Evolutionary conservation across 2,329 filamentous ascomycete species (phyloP).

Genomic region (Emergomyces pasteurianus): DNA sequence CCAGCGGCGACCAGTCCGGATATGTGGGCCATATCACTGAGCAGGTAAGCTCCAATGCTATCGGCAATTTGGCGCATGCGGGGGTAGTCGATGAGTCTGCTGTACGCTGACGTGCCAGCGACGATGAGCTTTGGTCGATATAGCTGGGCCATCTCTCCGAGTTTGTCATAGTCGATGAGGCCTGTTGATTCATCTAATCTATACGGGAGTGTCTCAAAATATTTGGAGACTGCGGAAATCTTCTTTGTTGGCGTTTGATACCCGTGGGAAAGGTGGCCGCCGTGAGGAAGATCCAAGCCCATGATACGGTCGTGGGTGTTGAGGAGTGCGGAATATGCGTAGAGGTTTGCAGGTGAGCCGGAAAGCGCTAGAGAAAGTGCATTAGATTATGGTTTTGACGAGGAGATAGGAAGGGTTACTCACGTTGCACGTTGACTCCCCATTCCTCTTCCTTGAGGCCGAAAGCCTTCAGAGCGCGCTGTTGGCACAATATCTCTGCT

Average conservation of each 20-base stretch:
- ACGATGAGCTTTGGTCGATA: slow-evolving; percentile 96
- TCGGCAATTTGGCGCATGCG: slow-evolving; percentile 96
- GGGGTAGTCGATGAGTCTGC: slow-evolving; percentile 90
- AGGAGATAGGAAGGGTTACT: slow-evolving; percentile 18
- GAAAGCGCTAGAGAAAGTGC: slow-evolving; percentile 52
- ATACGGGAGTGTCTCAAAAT: slow-evolving; percentile 99
- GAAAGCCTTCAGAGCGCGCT: slow-evolving; percentile 79
- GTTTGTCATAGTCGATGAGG: slow-evolving; percentile 90
- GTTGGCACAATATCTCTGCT: slow-evolving; percentile 78
- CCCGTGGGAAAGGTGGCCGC: slow-evolving; percentile 89
- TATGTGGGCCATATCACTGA: slow-evolving; percentile 98
- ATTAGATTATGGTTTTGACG: neutral
- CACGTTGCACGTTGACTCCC: slow-evolving; percentile 93
- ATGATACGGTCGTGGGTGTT: slow-evolving; percentile 91
- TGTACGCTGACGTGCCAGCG: slow-evolving; percentile 95
- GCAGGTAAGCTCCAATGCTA: slow-evolving; percentile 82
- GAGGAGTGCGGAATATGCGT: slow-evolving; percentile 92
- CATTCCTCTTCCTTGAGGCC: slow-evolving; percentile 72
- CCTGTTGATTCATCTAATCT: slow-evolving; percentile 65
- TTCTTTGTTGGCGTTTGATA: slow-evolving; percentile 96
- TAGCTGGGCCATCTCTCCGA: slow-evolving; percentile 79
- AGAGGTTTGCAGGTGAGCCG: slow-evolving; percentile 61
- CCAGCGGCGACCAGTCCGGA: slow-evolving; percentile 87
- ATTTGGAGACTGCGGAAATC: slow-evolving; percentile 94
- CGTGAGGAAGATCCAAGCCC: slow-evolving; percentile 90